Base-by-base conservation (phyloP, 1,139 yeast species). In the Arxiozyma slooffiae region DNA sequence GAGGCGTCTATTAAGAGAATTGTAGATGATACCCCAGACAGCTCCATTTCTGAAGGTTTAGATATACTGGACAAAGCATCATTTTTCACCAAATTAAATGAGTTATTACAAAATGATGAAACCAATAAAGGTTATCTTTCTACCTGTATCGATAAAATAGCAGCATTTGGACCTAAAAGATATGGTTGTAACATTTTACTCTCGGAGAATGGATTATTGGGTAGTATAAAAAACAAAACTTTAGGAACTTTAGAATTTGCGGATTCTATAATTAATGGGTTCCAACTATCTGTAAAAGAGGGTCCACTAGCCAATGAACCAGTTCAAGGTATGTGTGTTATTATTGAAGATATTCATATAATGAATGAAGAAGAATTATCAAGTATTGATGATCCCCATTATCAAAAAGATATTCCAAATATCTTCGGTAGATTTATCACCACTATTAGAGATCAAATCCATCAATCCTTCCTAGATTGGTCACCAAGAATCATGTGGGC, bases 291-390 rank as follows among this genome's bases (percentile, higher is more conserved):
- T 1, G 79, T 81, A 49, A 74, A 77, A 47, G 88, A 82, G 61
- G 99, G 99, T 0, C 97, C 97, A 0, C 72, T 94, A 49, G 82
- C 94, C 0, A 79, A 84, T 4, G 99, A 94, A 64, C 92, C 90
- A 0, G 76, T 88, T 39, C 94, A 89, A 65, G 97, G 97, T 3
- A 77, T 85, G 53, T 74, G 84, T 6, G 78, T 83, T 4, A 67
- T 79, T 2, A 54, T 81, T 20, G 76, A 75, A 53, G 65, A 66
- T 4, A 66, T 74, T n/a, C 61, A 58, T 41, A 53, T 54, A 3
- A 60, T 74, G 53, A 66, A 68, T n/a, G 69, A 64, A 16, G 70
- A 66, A 17, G 75, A 69, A 44, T 64, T 67, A 5, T 55, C 55
- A 4, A 48, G 50, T 1, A 59, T 60, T 6, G 70, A 67, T 8